phyloP scores from a whole-genome alignment of 495 filamentous ascomycete genomes.

The Massariosphaeria phaeospora region DNA sequence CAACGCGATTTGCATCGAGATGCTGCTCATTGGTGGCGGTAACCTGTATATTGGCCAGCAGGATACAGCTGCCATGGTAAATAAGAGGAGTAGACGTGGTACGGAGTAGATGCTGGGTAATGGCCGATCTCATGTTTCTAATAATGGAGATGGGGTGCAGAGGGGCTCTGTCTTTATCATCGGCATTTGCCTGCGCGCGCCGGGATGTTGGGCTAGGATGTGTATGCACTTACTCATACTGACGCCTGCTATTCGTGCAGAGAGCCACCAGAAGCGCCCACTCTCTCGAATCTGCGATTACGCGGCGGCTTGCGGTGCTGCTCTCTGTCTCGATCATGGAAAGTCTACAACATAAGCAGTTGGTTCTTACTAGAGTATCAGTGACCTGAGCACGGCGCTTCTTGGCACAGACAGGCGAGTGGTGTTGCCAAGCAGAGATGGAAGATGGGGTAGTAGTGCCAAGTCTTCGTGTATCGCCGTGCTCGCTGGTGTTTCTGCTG shows the following conservation, averaged over 20 bases:
- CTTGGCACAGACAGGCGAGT: slow-evolving; percentile 20
- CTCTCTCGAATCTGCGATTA: neutral
- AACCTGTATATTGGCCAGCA: neutral
- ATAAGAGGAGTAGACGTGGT: no score
- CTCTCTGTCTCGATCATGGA: slow-evolving; percentile 1
- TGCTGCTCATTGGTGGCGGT: neutral
- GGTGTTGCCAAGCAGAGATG: no score
- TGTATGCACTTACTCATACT: slow-evolving; percentile 18
- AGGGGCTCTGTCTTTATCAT: slow-evolving; percentile 27
- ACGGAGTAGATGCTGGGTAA: neutral
- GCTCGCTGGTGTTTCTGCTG: slow-evolving; percentile 4
- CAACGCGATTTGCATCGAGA: neutral
- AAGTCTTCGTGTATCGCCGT: neutral
- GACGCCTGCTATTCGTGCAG: slow-evolving; percentile 12
- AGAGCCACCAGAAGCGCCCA: slow-evolving; percentile 18
- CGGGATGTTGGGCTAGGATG: neutral
- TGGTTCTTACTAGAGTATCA: slow-evolving; percentile 2
- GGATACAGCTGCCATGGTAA: neutral
- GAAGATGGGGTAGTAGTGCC: neutral
- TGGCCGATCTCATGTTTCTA: slow-evolving; percentile 6
- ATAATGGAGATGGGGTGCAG: slow-evolving; percentile 17
- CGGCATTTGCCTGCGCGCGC: slow-evolving; percentile 7
- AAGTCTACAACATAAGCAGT: slow-evolving; percentile 5
- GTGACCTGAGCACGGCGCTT: slow-evolving; percentile 21
- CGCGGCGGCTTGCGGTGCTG: slow-evolving; percentile 2